A percentile compares a stretch with the other conserved stretches of the same genome.
Evolutionary conservation across 441 rosid species (phyloP).

Genomic region (Brassica hybrid): DNA sequence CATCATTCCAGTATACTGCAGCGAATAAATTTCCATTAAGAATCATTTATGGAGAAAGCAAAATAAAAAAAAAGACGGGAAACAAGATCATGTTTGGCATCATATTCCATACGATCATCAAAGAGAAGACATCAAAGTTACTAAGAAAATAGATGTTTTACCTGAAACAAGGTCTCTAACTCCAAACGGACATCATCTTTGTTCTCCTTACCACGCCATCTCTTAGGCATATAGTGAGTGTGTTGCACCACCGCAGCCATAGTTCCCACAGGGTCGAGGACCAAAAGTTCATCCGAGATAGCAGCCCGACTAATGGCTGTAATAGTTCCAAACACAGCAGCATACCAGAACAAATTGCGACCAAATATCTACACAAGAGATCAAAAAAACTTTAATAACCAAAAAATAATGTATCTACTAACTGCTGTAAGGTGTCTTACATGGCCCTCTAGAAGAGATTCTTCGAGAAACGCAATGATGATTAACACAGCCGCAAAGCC

Average conservation of each 20-base stretch:
- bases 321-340: no score
- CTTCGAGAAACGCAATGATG: conserved; percentile 98
- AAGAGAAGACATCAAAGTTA: no score
- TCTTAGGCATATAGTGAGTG: conserved; percentile 96
- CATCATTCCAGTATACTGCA: conserved; percentile 98
- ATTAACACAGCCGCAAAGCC: conserved; percentile 96
- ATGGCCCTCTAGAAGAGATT: conserved; percentile 98
- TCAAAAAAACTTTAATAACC: conserved; percentile 1
- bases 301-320: conserved; percentile 98
- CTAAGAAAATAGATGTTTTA: no score
- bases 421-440: conserved; percentile 48
- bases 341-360: conserved; percentile 98
- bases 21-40: conserved; percentile 7
- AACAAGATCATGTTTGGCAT: background rate
- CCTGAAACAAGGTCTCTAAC: conserved; percentile 95
- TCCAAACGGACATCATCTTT: conserved; percentile 78
- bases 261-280: conserved; percentile 90
- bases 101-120: conserved; percentile 1
- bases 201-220: conserved; percentile 94
- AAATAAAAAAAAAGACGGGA: background rate
- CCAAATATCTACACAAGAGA: conserved; percentile 80
- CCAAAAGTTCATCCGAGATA: conserved; percentile 78
- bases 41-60: conserved; percentile 1
- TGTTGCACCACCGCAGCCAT: conserved; percentile 92
- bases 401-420: background rate